Conservation (phyloP, 1,139 yeast species). For the Debaryomycetaceae sp. region DNA sequence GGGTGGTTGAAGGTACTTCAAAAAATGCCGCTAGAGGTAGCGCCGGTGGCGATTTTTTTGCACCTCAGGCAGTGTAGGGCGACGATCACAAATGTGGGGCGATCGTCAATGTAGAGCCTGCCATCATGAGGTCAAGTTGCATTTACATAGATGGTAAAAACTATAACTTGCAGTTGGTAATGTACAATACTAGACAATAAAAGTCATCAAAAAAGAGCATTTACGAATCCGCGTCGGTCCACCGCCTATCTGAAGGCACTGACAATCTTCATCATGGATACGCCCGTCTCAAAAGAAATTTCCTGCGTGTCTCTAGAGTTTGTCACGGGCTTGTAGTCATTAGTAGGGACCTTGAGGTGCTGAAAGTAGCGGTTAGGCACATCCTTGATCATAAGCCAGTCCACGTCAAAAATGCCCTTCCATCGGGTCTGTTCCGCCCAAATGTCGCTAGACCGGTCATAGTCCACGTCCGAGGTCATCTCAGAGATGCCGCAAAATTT, state of each 20-base stretch:
- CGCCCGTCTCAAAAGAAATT: slow-evolving; percentile 31
- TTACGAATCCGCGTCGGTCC: not conserved
- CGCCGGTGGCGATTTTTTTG: no score
- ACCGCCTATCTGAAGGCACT: slow-evolving; percentile 12
- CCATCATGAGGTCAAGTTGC: no score
- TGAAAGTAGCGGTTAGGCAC: slow-evolving; percentile 38
- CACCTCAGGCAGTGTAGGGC: no score
- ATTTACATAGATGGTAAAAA: not conserved
- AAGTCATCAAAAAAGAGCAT: no score
- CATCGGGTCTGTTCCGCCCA: slow-evolving; percentile 41
- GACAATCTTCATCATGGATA: slow-evolving; percentile 38
- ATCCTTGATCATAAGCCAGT: slow-evolving; percentile 42
- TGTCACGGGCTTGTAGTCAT: slow-evolving; percentile 43
- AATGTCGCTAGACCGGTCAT: slow-evolving; percentile 24
- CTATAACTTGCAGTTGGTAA: not conserved
- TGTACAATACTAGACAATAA: not conserved
- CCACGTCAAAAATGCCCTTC: slow-evolving; percentile 42
- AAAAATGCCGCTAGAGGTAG: no score
- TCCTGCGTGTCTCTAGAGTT: slow-evolving; percentile 56
- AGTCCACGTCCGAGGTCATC: slow-evolving; percentile 34
- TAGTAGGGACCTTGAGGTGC: slow-evolving; percentile 30
- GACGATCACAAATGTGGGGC: no score
- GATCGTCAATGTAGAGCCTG: no score
- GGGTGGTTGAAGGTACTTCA: no score
- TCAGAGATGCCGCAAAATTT: slow-evolving; percentile 55